phyloP scores from a whole-genome alignment of 805 yeast species.

The Wickerhamomyces chambardii region DNA sequence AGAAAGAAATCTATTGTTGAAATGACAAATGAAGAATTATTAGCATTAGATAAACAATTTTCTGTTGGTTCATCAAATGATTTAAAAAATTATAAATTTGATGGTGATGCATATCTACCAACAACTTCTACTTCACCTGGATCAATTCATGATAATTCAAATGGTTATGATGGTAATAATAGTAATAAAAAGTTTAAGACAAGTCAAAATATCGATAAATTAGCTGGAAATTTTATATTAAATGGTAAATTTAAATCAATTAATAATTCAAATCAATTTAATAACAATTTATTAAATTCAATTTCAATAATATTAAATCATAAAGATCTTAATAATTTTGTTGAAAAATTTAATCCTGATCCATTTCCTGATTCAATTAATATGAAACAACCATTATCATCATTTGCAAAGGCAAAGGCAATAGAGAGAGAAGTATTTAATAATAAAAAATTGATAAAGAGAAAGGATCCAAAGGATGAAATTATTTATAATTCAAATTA shows the following conservation, averaged over 20 bases:
- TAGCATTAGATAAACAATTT: slow-evolving; percentile 16
- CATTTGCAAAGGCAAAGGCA: not conserved
- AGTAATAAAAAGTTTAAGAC: not conserved
- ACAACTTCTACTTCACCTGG: not conserved
- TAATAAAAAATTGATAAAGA: too few relatives aligned
- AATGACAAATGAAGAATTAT: slow-evolving; percentile 15
- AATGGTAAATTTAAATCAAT: slow-evolving; percentile 2
- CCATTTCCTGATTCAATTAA: not conserved
- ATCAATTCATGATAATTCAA: slow-evolving; percentile 1
- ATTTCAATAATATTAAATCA: slow-evolving; percentile 12
- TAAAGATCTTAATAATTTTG: slow-evolving; percentile 6
- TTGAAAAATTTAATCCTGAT: slow-evolving; percentile 1
- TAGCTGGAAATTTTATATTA: slow-evolving; percentile 4
- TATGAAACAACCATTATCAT: not conserved
- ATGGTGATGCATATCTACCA: slow-evolving; percentile 16
- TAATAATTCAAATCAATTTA: not conserved
- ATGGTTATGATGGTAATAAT: slow-evolving; percentile 1
- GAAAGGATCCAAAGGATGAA: too few relatives aligned
- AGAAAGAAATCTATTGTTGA: slow-evolving; percentile 17
- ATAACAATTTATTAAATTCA: slow-evolving; percentile 7
- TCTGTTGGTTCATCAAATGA: slow-evolving; percentile 7
- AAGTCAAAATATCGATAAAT: slow-evolving; percentile 13
- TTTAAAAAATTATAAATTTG: slow-evolving; percentile 13
- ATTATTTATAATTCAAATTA: not conserved
- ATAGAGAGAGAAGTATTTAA: not conserved